These are phyloP conservation scores for Psidium friedrichsthalianum DNA, from an alignment of 345 rosid genomes.

Conservation along the genomic window DNA sequence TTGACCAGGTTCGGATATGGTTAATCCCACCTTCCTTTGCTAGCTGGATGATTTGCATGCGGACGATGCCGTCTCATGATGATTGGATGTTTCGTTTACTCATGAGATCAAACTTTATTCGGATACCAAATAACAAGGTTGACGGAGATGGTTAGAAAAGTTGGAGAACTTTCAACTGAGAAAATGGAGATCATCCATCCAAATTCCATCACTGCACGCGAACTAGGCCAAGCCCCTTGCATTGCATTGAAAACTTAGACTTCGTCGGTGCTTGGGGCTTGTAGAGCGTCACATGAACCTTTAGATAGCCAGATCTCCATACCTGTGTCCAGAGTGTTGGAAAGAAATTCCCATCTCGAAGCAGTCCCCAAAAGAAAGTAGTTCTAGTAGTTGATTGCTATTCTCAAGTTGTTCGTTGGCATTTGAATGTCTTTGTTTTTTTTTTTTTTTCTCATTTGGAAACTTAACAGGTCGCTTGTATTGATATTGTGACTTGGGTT, in stretches of 20 bases:
- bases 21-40: neutral
- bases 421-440: neutral
- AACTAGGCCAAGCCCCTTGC: neutral
- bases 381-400: neutral
- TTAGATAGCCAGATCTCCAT: neutral
- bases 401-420: neutral
- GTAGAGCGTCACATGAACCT: neutral
- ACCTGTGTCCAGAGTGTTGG: neutral
- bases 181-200: neutral
- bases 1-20: constrained; percentile 56
- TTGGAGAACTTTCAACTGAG: neutral
- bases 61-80: neutral
- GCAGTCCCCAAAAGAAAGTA: neutral
- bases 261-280: neutral
- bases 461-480: constrained; percentile 64
- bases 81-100: neutral
- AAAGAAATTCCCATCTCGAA: neutral
- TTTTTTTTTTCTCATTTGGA: constrained; percentile 27
- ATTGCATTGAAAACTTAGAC: neutral
- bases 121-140: neutral
- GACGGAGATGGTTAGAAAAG: neutral
- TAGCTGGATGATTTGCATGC: neutral
- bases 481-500: neutral
- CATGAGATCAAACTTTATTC: neutral
- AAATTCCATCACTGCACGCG: neutral